Evolutionary conservation across 2,329 filamentous ascomycete species (phyloP).

Genomic region (Aspergillus vadensis): DNA sequence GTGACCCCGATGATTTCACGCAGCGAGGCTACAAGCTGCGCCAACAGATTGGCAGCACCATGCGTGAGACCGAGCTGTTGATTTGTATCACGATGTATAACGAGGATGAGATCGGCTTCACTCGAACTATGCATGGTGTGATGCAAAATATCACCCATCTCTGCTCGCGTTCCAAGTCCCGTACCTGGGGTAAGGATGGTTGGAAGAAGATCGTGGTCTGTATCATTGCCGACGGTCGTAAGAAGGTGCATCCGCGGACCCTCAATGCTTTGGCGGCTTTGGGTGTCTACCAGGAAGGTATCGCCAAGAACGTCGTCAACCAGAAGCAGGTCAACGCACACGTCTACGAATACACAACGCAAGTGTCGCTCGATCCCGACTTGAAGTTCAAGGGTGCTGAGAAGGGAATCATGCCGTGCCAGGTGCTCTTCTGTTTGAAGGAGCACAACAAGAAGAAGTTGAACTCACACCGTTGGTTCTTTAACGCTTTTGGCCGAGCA

Average conservation of each 20-base stretch:
- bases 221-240: slow-evolving; percentile 90
- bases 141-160: slow-evolving; percentile 99
- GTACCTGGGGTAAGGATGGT: slow-evolving; percentile 94
- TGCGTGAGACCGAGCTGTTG: slow-evolving; percentile 90
- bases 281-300: slow-evolving; percentile 97
- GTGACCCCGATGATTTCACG: slow-evolving; percentile 92
- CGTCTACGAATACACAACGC: slow-evolving; percentile 98
- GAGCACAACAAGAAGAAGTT: slow-evolving; percentile 97
- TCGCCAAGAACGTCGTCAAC: slow-evolving; percentile 98
- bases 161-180: slow-evolving; percentile 85
- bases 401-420: slow-evolving; percentile 96
- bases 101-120: slow-evolving; percentile 95
- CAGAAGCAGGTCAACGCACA: slow-evolving; percentile 92
- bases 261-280: slow-evolving; percentile 93
- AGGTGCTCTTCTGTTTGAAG: slow-evolving; percentile 98
- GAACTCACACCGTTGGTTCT: slow-evolving; percentile 98
- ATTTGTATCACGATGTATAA: slow-evolving; percentile 99
- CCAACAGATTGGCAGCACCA: slow-evolving; percentile 81
- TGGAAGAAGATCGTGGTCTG: slow-evolving; percentile 99
- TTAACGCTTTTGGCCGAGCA: slow-evolving; percentile 93
- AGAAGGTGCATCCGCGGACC: slow-evolving; percentile 90
- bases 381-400: slow-evolving; percentile 99
- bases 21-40: slow-evolving; percentile 86
- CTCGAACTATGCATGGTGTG: slow-evolving; percentile 95
- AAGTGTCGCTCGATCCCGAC: slow-evolving; percentile 92